Percentiles rank a stretch among this genome's conserved stretches.
phyloP scores from a whole-genome alignment of 148 eudicot species.

The Rhododendron mucronatum region DNA sequence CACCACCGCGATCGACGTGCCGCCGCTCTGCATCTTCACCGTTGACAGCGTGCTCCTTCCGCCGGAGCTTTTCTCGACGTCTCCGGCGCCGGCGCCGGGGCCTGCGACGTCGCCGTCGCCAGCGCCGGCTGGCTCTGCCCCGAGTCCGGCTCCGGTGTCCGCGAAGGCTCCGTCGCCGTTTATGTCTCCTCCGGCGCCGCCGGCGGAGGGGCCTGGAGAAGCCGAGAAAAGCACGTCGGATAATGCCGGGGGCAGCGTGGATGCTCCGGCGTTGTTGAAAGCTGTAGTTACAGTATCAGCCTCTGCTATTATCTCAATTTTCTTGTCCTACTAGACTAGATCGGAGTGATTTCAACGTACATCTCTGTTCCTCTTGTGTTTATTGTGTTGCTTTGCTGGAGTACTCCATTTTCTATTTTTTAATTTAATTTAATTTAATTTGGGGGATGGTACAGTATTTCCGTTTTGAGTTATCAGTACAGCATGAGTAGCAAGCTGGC shows the following conservation, averaged over 20 bases:
- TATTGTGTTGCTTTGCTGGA: background rate
- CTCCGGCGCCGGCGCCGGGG: conserved; percentile 38
- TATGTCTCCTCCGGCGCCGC: conserved; percentile 13
- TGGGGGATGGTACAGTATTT: too few relatives aligned
- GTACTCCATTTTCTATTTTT: background rate
- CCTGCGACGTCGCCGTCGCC: conserved; percentile 40
- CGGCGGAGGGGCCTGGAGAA: conserved; percentile 11
- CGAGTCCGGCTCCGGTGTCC: conserved; percentile 10
- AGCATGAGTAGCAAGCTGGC: too few relatives aligned
- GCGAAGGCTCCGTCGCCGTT: conserved; percentile 14
- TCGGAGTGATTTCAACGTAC: too few relatives aligned
- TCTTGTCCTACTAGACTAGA: conserved; percentile 25
- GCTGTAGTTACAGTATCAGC: conserved; percentile 29
- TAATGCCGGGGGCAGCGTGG: conserved; percentile 17
- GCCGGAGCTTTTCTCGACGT: conserved; percentile 35
- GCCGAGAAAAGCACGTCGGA: conserved; percentile 30
- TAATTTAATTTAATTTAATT: too few relatives aligned
- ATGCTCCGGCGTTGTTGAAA: conserved; percentile 15
- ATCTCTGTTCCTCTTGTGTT: background rate
- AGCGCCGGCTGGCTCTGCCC: conserved; percentile 19
- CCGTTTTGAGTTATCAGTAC: too few relatives aligned
- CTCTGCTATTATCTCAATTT: conserved; percentile 24
- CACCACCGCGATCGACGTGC: conserved; percentile 29
- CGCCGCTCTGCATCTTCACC: conserved; percentile 46
- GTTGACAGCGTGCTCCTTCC: conserved; percentile 65